phyloP scores from a whole-genome alignment of 345 rosid species.

The Eucalyptus tenuipes region DNA sequence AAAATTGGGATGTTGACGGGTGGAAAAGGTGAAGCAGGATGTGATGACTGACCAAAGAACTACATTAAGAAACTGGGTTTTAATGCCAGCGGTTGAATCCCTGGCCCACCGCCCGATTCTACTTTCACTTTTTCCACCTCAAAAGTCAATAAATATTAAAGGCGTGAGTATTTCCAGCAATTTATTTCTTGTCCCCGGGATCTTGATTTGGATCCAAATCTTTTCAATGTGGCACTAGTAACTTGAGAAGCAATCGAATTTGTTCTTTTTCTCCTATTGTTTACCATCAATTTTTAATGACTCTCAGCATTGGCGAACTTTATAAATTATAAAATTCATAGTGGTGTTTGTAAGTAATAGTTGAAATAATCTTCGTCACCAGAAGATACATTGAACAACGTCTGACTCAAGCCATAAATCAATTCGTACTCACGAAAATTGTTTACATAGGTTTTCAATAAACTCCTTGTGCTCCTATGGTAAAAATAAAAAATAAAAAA shows the following conservation, averaged over 20 bases:
- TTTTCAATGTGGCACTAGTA: not conserved
- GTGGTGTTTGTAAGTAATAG: not conserved
- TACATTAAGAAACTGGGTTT: not conserved
- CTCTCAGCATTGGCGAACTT: not conserved
- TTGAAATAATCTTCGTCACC: fast-evolving
- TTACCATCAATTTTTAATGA: not conserved
- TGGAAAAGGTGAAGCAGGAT: not conserved
- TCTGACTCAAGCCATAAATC: not conserved
- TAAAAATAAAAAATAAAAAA: no score
- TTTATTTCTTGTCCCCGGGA: not conserved
- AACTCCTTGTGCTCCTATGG: not conserved
- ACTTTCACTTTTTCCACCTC: not conserved
- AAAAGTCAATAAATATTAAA: not conserved
- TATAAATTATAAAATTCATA: not conserved
- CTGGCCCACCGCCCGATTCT: not conserved
- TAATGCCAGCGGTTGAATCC: not conserved
- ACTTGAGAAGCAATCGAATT: not conserved
- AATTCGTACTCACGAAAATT: not conserved
- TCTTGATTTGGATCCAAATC: not conserved
- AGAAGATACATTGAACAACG: not conserved
- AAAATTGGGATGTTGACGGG: not conserved
- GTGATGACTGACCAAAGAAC: not conserved
- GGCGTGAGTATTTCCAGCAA: not conserved
- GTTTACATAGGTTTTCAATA: not conserved
- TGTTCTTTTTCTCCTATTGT: not conserved